These are phyloP conservation scores for Fusarium metavorans DNA, from an alignment of 2,329 filamentous ascomycete genomes.

Conservation along the genomic window DNA sequence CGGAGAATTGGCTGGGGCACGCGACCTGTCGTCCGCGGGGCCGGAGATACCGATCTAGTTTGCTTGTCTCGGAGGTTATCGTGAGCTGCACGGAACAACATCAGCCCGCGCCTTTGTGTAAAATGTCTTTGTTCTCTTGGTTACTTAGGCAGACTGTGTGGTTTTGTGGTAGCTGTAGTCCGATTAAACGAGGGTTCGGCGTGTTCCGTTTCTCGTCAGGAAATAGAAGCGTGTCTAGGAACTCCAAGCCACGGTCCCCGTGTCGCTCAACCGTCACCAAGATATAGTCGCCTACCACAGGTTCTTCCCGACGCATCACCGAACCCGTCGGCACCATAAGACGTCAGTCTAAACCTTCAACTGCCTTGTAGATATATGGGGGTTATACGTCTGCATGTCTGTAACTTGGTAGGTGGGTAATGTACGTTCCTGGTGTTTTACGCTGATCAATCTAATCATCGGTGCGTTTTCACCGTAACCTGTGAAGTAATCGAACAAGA, in stretches of 20 bases:
- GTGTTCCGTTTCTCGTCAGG: neutral
- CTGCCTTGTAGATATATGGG: too few relatives aligned
- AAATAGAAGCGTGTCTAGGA: neutral
- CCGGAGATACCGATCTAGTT: constrained; percentile 22
- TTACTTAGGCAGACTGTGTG: neutral
- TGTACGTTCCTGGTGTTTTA: too few relatives aligned
- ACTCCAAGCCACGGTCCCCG: neutral
- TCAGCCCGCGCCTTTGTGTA: neutral
- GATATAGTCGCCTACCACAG: too few relatives aligned
- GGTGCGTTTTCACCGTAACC: neutral
- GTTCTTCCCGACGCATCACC: neutral
- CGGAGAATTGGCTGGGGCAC: constrained; percentile 36
- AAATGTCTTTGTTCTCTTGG: neutral
- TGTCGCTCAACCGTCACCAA: neutral
- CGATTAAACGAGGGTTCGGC: neutral
- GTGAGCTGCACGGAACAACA: neutral
- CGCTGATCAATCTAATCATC: too few relatives aligned
- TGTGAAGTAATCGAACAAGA: neutral
- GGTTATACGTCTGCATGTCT: neutral
- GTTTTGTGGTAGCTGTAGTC: neutral
- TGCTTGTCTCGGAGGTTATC: neutral
- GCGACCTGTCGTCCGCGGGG: constrained; percentile 21
- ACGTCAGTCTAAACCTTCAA: neutral
- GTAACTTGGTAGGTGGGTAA: neutral
- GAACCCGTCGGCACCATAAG: neutral